These are phyloP conservation scores for Fusarium redolens DNA, from an alignment of 2,329 filamentous ascomycete species.

Conservation along the genomic window DNA sequence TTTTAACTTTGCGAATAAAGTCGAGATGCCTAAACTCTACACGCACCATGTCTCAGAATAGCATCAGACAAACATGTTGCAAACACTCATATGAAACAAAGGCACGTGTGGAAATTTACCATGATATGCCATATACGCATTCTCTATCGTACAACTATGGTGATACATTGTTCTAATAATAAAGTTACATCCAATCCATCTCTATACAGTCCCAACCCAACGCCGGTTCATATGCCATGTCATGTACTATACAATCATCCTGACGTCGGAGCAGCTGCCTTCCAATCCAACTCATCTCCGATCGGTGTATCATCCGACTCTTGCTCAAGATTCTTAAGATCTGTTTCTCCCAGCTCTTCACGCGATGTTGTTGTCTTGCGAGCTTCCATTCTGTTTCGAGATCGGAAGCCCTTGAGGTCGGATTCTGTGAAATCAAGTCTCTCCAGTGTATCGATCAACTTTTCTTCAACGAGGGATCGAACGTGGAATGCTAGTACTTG, in stretches of 20 bases:
- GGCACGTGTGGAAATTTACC: background rate
- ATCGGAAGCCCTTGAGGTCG: constrained; percentile 45
- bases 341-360: constrained; percentile 24
- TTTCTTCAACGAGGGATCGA: constrained; percentile 80
- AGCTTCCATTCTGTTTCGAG: constrained; percentile 38
- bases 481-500: constrained; percentile 82
- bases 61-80: background rate
- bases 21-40: background rate
- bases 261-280: constrained; percentile 1
- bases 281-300: constrained; percentile 23
- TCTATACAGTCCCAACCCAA: background rate
- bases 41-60: background rate
- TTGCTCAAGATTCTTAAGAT: constrained; percentile 24
- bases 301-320: constrained; percentile 34
- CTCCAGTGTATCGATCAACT: constrained; percentile 65
- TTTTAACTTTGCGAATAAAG: background rate
- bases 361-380: constrained; percentile 21
- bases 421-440: constrained; percentile 63
- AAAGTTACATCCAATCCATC: constrained; percentile 24
- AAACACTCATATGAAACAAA: constrained; percentile 1
- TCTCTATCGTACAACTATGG: constrained; percentile 24
- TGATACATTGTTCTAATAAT: constrained; percentile 30
- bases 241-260: constrained; percentile 22
- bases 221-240: background rate
- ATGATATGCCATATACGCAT: background rate